Percentiles rank a stretch among this genome's conserved stretches.
phyloP scores from a whole-genome alignment of 139 green algal genomes.

The Chlorella ohadii region DNA sequence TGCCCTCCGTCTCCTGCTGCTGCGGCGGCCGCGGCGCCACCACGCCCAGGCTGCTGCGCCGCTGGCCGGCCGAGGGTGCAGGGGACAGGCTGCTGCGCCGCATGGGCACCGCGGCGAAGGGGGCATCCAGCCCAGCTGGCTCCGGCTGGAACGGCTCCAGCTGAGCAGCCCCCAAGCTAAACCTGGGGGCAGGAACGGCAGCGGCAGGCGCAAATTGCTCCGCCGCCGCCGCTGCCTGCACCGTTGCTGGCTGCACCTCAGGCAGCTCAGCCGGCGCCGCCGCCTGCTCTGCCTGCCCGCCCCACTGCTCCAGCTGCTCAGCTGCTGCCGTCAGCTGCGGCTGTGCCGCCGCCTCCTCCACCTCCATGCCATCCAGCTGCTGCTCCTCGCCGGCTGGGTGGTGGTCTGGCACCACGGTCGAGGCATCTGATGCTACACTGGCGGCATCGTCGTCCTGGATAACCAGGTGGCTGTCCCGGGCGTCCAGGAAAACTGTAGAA shows the following conservation, averaged over 20 bases:
- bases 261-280: neutral
- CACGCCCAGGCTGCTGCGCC: conserved; percentile 8
- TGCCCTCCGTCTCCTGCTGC: neutral
- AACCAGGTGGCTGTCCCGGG: conserved; percentile 2
- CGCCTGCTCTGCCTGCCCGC: neutral
- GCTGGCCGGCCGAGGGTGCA: neutral
- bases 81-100: conserved; percentile 25
- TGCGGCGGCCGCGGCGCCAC: neutral
- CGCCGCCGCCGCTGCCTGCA: neutral
- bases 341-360: neutral
- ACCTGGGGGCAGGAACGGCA: no score
- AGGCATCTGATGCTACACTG: conserved; percentile 8
- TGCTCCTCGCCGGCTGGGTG: neutral
- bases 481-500: neutral
- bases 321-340: neutral
- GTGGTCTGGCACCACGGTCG: conserved; percentile 1
- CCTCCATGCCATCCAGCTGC: neutral
- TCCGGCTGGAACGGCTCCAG: no score
- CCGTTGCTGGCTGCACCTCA: neutral
- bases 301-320: neutral
- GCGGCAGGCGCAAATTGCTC: neutral
- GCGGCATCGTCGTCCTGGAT: conserved; percentile 24
- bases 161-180: no score
- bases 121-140: neutral
- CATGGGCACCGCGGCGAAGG: neutral